Base-by-base conservation (phyloP, 1,284 basidiomycete species). In the Volvariella volvacea region DNA sequence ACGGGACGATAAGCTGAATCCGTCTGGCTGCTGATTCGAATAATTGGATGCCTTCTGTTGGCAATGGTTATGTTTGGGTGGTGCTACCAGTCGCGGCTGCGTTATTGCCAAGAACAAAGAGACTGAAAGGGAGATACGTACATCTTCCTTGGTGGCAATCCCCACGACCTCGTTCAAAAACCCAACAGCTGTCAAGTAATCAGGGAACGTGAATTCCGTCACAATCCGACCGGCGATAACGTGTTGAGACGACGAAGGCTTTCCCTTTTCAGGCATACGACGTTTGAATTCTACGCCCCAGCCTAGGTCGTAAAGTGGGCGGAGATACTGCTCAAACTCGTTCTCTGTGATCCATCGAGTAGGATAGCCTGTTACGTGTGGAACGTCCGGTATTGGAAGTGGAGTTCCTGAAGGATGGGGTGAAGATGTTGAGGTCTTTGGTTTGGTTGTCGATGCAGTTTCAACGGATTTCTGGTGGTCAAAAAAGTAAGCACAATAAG, bases 281-380 rank as follows among this genome's bases (percentile, higher is more conserved):
- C 6, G 12, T 28, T 28, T 28, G 25, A 28, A 28, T 28, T 28
- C 25, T 6, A 28, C 12, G 25, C 25, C 25, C 65, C 65, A 67
- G 12, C 62, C 61, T 14, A 54, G 56, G 19, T 45, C 37, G 40
- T 56, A 62, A 10, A 66, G 51, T 1, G 64, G 63, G 19, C 41
- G 20, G 4, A 66, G 30, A 31, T 51, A 61, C 10, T 39, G n/a
- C 8, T 47, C 41, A 2, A 56, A 46, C 2, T 64, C 57, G 1
- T 42, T 12, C 39, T 53, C 40, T 2, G 30, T 43, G 19, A 63
- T 47, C 52, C 55, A 58, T 7, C 55, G 54, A 2, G 55, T 60
- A 8, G 55, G 55, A 30, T 51, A 55, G 1, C 47, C 48, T 6
- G 25, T 6, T 2, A 48, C 42, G 25, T 6, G 12, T 28, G 25